Evolutionary conservation across 306 rosid species (phyloP), one percentile per base, ranked within the genome.

Genomic region (Lathyrus tuberosus): DNA sequence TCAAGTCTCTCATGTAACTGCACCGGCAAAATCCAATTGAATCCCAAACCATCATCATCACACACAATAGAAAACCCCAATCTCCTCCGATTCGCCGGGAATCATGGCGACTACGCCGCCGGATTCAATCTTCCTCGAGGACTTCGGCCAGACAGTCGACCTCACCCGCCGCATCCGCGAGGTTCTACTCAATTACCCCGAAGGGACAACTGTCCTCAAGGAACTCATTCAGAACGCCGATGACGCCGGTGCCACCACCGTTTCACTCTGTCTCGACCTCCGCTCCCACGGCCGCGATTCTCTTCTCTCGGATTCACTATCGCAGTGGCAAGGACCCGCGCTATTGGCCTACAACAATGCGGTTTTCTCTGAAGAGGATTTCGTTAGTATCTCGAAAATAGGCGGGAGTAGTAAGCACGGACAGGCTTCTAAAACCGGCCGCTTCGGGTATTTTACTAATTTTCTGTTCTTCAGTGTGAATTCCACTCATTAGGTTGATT

Each of bases 201-300:
- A 93, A 84, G 98, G 98, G 42, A 93, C 92, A 49, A 93, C 98
- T 13, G 97, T 90, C 60, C 87, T 93, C 70, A 93, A 93, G 84
- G 98, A 93, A 85, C 85, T 93, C 59, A 78, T 93, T 18, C 97
- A 93, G 83, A 93, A 93, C 89, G 98, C 98, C 38, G 98, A 93
- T 30, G 98, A 93, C 61, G 98, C 98, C n/a, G 98, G 97, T 60
- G 97, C 98, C 48, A 90, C 96, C 76, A 73, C 74, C 62, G 90
- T 93, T 3, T 76, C 90, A 24, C 89, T 93, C 51, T 93, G 98
- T 70, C 89, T 93, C 20, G 98, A 93, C 80, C 89, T 86, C 31
- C 81, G 98, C 22, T 63, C 71, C 65, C 98, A 93, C 38, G 81
- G 79, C 58, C 38, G 75, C 6, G 84, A 73, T 10, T 86, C 96